Evolutionary conservation across 495 filamentous ascomycete species (phyloP).

Genomic region (Hypoxylon fuscum): DNA sequence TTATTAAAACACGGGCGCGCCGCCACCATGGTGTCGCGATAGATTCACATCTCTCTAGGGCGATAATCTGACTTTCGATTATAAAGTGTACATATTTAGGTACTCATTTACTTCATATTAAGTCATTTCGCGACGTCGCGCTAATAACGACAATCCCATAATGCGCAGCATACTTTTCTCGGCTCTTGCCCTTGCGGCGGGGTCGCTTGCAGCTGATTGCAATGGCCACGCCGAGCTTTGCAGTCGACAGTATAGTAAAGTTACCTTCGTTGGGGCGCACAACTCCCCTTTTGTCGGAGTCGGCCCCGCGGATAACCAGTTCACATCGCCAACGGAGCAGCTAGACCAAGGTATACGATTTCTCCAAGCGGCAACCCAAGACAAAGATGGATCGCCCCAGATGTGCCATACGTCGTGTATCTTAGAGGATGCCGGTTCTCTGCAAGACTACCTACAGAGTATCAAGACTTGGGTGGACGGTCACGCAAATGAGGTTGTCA

Average conservation of each 20-base stretch:
- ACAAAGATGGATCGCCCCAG: constrained; percentile 53
- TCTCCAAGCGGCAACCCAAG: constrained; percentile 81
- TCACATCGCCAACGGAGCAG: constrained; percentile 69
- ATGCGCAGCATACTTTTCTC: constrained; percentile 35
- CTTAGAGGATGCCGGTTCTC: constrained; percentile 73
- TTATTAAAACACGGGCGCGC: constrained; percentile 24
- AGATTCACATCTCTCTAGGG: constrained; percentile 6
- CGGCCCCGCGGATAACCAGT: constrained; percentile 74
- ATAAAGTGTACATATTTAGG: constrained; percentile 6
- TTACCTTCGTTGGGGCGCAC: constrained; percentile 79
- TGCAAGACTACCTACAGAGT: constrained; percentile 68
- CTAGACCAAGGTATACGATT: constrained; percentile 82
- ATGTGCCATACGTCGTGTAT: constrained; percentile 75
- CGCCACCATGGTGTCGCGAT: constrained; percentile 16
- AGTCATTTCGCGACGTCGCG: background rate
- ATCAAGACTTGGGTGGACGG: constrained; percentile 73
- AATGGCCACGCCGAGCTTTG: constrained; percentile 82
- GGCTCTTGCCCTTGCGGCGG: constrained; percentile 32
- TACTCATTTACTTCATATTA: background rate
- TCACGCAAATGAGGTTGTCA: constrained; percentile 82
- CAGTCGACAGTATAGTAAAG: constrained; percentile 74
- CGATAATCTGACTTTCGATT: constrained; percentile 12
- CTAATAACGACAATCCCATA: background rate
- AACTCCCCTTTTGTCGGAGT: constrained; percentile 78
- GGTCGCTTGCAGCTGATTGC: constrained; percentile 59